These are phyloP conservation scores for Cladorrhinum sp. DNA, from an alignment of 2,329 filamentous ascomycete species.

Conservation along the genomic window DNA sequence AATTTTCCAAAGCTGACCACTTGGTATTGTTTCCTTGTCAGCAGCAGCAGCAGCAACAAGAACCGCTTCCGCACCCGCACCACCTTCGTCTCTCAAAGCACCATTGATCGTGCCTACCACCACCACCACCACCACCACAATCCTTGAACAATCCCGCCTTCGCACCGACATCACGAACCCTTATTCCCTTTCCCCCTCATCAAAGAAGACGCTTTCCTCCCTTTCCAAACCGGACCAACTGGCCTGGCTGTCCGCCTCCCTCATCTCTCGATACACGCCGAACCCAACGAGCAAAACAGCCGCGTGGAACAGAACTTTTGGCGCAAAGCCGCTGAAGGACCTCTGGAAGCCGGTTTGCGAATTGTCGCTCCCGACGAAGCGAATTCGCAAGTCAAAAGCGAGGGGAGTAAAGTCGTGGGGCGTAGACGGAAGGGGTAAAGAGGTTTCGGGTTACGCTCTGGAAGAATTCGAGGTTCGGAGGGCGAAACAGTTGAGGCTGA, in stretches of 20 bases:
- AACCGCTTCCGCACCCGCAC: not conserved
- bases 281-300: not conserved
- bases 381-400: constrained; percentile 31
- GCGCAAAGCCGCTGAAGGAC: constrained; percentile 52
- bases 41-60: constrained; percentile 6
- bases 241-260: constrained; percentile 46
- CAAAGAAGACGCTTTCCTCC: constrained; percentile 43
- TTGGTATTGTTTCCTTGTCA: not conserved
- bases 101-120: constrained; percentile 10
- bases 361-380: constrained; percentile 47
- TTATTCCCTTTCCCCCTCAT: constrained; percentile 37
- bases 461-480: constrained; percentile 44
- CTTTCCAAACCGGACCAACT: constrained; percentile 48
- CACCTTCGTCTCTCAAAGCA: not conserved
- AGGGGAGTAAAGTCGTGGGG: constrained; percentile 41
- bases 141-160: constrained; percentile 47
- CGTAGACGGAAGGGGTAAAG: constrained; percentile 47
- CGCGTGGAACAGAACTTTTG: constrained; percentile 29
- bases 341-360: constrained; percentile 57
- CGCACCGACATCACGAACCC: constrained; percentile 51
- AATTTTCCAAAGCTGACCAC: no score
- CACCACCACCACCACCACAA: constrained; percentile 38
- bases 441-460: constrained; percentile 46
- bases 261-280: constrained; percentile 39
- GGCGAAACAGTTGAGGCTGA: constrained; percentile 42